Percentiles rank a stretch among this genome's conserved stretches.
Conservation (phyloP, 768 basidiomycete species). For the Macrocybe gigantea region DNA sequence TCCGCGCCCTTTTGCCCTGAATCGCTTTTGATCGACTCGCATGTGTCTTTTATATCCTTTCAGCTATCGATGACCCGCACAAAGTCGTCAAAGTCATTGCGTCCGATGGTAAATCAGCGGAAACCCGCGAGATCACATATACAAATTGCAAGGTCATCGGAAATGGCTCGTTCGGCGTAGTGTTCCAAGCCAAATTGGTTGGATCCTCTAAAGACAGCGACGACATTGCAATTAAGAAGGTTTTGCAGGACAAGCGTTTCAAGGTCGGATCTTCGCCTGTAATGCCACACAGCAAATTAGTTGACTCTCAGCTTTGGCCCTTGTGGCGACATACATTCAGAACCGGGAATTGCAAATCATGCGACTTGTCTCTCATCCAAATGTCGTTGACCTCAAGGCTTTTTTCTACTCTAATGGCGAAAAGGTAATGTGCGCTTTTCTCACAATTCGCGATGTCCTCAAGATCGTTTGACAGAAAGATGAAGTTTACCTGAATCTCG, state of each 20-base stretch:
- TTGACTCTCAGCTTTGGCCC: conserved; percentile 6
- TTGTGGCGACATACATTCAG: conserved; percentile 33
- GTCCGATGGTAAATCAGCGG: conserved; percentile 90
- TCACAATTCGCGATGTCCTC: conserved; percentile 8
- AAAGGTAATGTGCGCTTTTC: conserved; percentile 59
- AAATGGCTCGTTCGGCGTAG: conserved; percentile 98
- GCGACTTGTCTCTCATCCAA: conserved; percentile 94
- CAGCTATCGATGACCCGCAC: conserved; percentile 93
- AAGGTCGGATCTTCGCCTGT: conserved; percentile 60
- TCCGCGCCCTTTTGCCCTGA: conserved; percentile 11
- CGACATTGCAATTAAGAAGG: conserved; percentile 99
- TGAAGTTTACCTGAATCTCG: conserved; percentile 99
- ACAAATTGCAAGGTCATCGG: conserved; percentile 98
- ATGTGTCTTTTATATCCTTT: conserved; percentile 13
- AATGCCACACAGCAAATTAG: not conserved
- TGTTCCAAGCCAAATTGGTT: conserved; percentile 91
- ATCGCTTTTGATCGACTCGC: conserved; percentile 31
- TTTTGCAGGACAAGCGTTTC: conserved; percentile 99
- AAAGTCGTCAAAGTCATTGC: conserved; percentile 94
- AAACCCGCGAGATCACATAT: conserved; percentile 84
- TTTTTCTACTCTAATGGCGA: conserved; percentile 99
- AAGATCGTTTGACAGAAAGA: conserved; percentile 67
- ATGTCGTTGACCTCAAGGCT: conserved; percentile 94
- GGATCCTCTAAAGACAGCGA: conserved; percentile 56
- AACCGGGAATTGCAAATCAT: conserved; percentile 99